Evolutionary conservation across 352 stramenopile species (phyloP).

Genomic region (Globisporangium carolinianum): DNA sequence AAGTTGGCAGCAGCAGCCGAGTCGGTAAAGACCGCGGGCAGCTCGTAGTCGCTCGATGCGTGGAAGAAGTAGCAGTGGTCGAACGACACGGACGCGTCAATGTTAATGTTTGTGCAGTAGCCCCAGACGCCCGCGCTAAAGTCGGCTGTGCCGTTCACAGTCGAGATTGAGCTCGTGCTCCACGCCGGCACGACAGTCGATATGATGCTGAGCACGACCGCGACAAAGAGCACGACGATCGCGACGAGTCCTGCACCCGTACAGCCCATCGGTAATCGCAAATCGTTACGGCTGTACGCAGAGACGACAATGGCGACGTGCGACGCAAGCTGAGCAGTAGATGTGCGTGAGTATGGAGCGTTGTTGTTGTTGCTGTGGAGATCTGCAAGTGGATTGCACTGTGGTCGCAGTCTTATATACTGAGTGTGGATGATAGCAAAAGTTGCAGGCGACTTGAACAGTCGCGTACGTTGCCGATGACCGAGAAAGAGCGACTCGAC

Average conservation of each 20-base stretch:
- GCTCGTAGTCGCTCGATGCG: conserved; percentile 45
- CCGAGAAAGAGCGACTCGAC: too few species aligned
- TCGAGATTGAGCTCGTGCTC: conserved; percentile 41
- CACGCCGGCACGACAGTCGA: conserved; percentile 59
- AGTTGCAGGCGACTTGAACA: too few species aligned
- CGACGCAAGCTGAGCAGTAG: too few species aligned
- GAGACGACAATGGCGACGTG: too few species aligned
- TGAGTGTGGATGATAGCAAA: too few species aligned
- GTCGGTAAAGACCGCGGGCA: conserved; percentile 21
- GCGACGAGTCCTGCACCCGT: conserved; percentile 43
- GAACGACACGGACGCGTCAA: conserved; percentile 35
- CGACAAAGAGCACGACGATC: conserved; percentile 50
- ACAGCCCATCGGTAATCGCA: conserved; percentile 29
- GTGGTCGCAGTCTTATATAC: too few species aligned
- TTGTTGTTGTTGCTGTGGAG: too few species aligned
- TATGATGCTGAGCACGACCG: conserved; percentile 49
- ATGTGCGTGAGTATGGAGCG: too few species aligned
- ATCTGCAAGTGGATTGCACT: too few species aligned
- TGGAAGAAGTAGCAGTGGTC: conserved; percentile 76
- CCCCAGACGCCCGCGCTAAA: conserved; percentile 60
- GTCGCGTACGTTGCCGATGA: too few species aligned
- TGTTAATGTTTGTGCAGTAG: conserved; percentile 54
- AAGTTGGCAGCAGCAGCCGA: conserved; percentile 37
- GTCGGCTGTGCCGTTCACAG: conserved; percentile 28
- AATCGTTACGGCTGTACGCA: too few species aligned